Conservation (phyloP, 1,139 yeast genomes). For the Keqinozyma sinolaborantium region DNA sequence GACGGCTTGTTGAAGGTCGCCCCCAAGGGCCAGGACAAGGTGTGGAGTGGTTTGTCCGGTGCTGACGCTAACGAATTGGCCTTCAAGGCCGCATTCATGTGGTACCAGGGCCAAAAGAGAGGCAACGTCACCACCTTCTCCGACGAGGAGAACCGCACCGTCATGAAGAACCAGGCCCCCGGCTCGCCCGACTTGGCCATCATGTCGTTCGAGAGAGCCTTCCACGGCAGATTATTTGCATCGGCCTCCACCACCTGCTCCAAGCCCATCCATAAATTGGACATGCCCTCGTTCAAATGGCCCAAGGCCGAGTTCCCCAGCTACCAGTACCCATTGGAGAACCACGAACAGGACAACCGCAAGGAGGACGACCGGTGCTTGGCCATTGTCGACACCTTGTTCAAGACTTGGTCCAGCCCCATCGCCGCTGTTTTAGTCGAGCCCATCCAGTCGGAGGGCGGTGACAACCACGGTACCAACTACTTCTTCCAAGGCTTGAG, state of each 20-base stretch:
- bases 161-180: slow-evolving; percentile 68
- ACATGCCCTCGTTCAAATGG: slow-evolving; percentile 83
- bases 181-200: slow-evolving; percentile 75
- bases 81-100: slow-evolving; percentile 79
- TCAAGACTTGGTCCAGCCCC: slow-evolving; percentile 57
- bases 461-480: slow-evolving; percentile 65
- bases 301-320: slow-evolving; percentile 82
- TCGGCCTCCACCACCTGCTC: slow-evolving; percentile 76
- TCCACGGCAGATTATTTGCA: slow-evolving; percentile 84
- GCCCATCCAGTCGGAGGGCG: slow-evolving; percentile 77
- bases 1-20: slow-evolving; percentile 58
- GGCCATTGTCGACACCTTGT: slow-evolving; percentile 51
- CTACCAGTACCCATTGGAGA: slow-evolving; percentile 68
- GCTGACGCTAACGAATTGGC: slow-evolving; percentile 86
- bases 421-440: slow-evolving; percentile 71
- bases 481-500: slow-evolving; percentile 63
- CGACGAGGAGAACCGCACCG: slow-evolving; percentile 54
- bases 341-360: slow-evolving; percentile 50
- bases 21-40: slow-evolving; percentile 64
- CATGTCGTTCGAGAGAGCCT: slow-evolving; percentile 67
- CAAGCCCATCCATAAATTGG: slow-evolving; percentile 80
- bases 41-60: slow-evolving; percentile 78
- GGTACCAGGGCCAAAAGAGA: slow-evolving; percentile 64
- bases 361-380: slow-evolving; percentile 70
- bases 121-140: slow-evolving; percentile 48